A percentile compares a stretch with the other conserved stretches of the same genome.
These are phyloP conservation scores for Juglanconis sp. DNA, from an alignment of 2,329 filamentous ascomycete genomes.

Conservation along the genomic window DNA sequence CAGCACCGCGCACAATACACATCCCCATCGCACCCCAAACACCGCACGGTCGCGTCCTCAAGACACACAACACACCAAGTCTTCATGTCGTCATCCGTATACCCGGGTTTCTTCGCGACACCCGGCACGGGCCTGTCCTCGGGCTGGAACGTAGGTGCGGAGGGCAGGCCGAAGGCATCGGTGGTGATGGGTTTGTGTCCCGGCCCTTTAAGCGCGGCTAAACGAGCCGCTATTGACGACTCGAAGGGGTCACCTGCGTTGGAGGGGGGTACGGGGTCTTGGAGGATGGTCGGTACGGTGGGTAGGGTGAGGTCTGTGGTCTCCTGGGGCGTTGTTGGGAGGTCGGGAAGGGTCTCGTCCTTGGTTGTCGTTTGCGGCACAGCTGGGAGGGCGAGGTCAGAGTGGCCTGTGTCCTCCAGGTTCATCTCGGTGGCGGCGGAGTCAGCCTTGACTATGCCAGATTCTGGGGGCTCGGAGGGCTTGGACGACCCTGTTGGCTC, in stretches of 20 bases:
- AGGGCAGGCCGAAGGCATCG: slow-evolving; percentile 42
- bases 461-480: neutral
- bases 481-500: neutral
- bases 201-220: slow-evolving; percentile 47
- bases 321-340: neutral
- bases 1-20: slow-evolving; percentile 78
- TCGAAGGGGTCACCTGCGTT: slow-evolving; percentile 32
- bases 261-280: slow-evolving; percentile 31
- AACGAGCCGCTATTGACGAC: slow-evolving; percentile 47
- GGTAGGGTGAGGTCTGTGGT: slow-evolving; percentile 40
- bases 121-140: slow-evolving; percentile 38
- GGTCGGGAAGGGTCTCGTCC: neutral
- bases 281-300: slow-evolving; percentile 42
- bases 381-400: slow-evolving; percentile 3
- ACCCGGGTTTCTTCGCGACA: slow-evolving; percentile 39
- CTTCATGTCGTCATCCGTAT: slow-evolving; percentile 68
- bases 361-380: slow-evolving; percentile 3
- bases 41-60: slow-evolving; percentile 71
- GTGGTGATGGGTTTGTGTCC: slow-evolving; percentile 25
- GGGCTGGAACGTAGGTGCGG: slow-evolving; percentile 48
- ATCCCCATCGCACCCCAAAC: slow-evolving; percentile 67
- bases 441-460: neutral
- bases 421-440: neutral
- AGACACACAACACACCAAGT: slow-evolving; percentile 82
- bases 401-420: neutral